These are phyloP conservation scores for Lactarius vividus DNA, from an alignment of 768 basidiomycete species.

Conservation along the genomic window DNA sequence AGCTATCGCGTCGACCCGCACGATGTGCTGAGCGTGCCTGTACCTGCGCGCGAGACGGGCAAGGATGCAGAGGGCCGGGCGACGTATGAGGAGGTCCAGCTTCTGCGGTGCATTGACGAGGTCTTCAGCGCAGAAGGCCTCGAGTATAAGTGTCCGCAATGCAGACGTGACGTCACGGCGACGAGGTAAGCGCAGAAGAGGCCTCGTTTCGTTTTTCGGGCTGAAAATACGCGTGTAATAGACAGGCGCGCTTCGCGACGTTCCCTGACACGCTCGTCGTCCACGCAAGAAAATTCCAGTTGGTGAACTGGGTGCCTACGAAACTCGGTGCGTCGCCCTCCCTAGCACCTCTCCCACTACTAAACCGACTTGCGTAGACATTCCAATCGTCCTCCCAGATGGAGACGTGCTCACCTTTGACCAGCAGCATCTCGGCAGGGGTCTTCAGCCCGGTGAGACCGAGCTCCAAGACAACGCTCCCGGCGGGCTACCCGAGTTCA, in stretches of 20 bases:
- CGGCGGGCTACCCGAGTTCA: conserved; percentile 54
- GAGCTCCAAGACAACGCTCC: conserved; percentile 56
- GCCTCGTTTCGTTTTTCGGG: background rate
- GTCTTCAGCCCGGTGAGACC: conserved; percentile 65
- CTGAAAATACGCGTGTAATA: conserved; percentile 31
- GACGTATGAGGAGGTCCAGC: conserved; percentile 57
- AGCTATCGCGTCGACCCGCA: conserved; percentile 74
- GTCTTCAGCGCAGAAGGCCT: conserved; percentile 59
- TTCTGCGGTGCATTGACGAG: conserved; percentile 60
- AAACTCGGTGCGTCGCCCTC: conserved; percentile 69
- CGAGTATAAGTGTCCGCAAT: conserved; percentile 79
- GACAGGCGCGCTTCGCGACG: conserved; percentile 72
- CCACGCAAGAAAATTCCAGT: conserved; percentile 91
- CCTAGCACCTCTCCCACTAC: background rate
- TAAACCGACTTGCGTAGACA: conserved; percentile 52
- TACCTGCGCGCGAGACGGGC: conserved; percentile 62
- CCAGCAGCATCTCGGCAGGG: conserved; percentile 58
- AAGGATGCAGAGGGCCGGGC: conserved; percentile 61
- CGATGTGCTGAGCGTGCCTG: conserved; percentile 77
- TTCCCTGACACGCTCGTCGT: conserved; percentile 88
- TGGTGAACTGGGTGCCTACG: conserved; percentile 94
- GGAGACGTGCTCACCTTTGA: conserved; percentile 59
- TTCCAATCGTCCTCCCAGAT: conserved; percentile 76
- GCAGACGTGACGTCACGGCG: conserved; percentile 64
- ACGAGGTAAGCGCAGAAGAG: conserved; percentile 54